Evolutionary conservation across 352 stramenopile genomes (phyloP).

Genomic region (Phytopythium sindhum): DNA sequence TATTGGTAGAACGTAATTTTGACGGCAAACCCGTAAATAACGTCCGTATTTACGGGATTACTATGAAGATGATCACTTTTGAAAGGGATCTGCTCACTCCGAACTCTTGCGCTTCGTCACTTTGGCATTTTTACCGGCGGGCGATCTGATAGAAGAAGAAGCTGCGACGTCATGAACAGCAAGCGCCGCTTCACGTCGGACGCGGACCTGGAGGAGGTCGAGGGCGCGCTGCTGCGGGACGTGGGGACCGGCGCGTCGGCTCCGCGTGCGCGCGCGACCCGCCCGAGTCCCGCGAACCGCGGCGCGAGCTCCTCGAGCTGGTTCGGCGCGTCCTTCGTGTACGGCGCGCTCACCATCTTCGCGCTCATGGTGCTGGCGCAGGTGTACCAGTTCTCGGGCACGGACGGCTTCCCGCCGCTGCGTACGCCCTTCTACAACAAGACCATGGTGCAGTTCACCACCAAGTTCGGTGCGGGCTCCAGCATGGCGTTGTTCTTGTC

Average conservation of each 20-base stretch:
- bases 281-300: constrained; percentile 4
- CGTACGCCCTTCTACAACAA: constrained; percentile 71
- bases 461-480: constrained; percentile 52
- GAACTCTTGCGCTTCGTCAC: neutral
- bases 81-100: neutral
- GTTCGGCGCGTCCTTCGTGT: constrained; percentile 38
- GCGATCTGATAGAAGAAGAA: neutral
- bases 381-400: constrained; percentile 64
- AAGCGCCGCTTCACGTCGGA: constrained; percentile 24
- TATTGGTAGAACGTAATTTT: no score
- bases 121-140: neutral
- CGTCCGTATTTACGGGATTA: neutral
- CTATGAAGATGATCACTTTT: neutral
- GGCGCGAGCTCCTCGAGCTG: constrained; percentile 13
- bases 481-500: neutral
- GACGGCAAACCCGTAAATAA: no score
- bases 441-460: constrained; percentile 79
- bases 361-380: constrained; percentile 53
- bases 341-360: constrained; percentile 48
- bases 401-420: constrained; percentile 35
- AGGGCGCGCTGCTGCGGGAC: neutral
- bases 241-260: constrained; percentile 2
- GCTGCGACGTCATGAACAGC: constrained; percentile 5
- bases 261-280: neutral
- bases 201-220: constrained; percentile 17